A percentile compares a stretch with the other conserved stretches of the same genome.
phyloP scores from a whole-genome alignment of 148 eudicot species.

The Fagopyrum homotropicum region DNA sequence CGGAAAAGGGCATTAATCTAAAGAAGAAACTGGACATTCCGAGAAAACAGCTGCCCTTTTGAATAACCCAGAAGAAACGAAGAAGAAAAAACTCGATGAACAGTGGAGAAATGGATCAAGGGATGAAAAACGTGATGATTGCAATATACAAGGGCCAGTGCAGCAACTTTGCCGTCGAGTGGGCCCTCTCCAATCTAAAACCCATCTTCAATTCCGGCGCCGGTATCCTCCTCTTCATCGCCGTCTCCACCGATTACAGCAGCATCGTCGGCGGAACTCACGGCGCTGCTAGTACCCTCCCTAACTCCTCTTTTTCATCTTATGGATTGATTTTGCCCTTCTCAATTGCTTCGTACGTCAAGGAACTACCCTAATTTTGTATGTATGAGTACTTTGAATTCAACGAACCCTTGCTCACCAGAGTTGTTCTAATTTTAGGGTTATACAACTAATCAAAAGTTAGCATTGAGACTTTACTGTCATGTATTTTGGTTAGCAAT shows the following conservation, averaged over 20 bases:
- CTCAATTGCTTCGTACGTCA: neutral
- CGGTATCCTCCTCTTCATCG: slow-evolving; percentile 40
- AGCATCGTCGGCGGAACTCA: slow-evolving; percentile 40
- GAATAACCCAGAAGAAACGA: neutral
- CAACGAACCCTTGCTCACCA: neutral
- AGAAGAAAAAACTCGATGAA: neutral
- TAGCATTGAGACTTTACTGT: neutral
- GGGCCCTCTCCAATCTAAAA: slow-evolving; percentile 43
- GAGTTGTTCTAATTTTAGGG: neutral
- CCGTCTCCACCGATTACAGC: slow-evolving; percentile 29
- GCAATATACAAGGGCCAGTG: slow-evolving; percentile 56
- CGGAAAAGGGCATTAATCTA: too few species aligned
- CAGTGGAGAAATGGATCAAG: slow-evolving; percentile 16
- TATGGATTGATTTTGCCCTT: neutral
- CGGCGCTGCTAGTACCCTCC: slow-evolving; percentile 41
- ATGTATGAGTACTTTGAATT: neutral
- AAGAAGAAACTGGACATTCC: too few species aligned
- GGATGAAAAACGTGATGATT: slow-evolving; percentile 36
- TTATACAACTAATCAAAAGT: neutral
- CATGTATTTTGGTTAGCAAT: neutral
- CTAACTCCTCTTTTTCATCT: neutral
- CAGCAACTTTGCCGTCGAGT: slow-evolving; percentile 42
- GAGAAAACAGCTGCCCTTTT: neutral
- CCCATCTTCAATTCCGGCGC: slow-evolving; percentile 13
- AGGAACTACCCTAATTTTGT: neutral